Conservation (phyloP, 2,329 filamentous ascomycete species). For the Scedosporium apiospermum region DNA sequence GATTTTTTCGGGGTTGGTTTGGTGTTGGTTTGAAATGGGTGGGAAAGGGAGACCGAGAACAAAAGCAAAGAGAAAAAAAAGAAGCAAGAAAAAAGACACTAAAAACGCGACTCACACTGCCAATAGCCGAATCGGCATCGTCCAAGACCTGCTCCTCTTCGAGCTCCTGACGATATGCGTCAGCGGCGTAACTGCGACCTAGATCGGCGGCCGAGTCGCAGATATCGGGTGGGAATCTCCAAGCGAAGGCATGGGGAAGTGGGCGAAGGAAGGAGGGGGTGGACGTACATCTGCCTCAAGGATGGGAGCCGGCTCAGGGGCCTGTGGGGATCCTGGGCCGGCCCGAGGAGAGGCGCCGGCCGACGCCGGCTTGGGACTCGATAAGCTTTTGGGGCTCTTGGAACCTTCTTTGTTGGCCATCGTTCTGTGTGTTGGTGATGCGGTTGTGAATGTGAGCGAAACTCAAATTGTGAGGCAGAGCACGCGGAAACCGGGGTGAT, state of each 20-base stretch:
- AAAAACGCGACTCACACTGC: not conserved
- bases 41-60: not conserved
- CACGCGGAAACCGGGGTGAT: no score
- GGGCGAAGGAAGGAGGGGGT: not conserved
- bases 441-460: no score
- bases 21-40: not conserved
- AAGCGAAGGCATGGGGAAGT: no score
- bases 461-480: no score
- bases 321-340: not conserved
- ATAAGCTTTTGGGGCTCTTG: not conserved
- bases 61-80: not conserved
- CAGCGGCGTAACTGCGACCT: no score
- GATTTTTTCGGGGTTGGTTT: not conserved
- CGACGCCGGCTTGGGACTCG: not conserved
- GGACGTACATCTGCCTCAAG: not conserved
- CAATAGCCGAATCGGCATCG: not conserved
- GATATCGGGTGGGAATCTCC: not conserved
- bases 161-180: not conserved
- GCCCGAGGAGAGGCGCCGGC: not conserved
- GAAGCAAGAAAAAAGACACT: no score
- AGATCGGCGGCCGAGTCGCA: not conserved
- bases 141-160: not conserved
- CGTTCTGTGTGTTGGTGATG: no score
- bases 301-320: not conserved
- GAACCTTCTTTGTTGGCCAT: no score